Percentiles rank a stretch among this genome's conserved stretches.
These are phyloP conservation scores for Aspergillus nanangensis DNA, from an alignment of 495 filamentous ascomycete genomes.

Conservation along the genomic window DNA sequence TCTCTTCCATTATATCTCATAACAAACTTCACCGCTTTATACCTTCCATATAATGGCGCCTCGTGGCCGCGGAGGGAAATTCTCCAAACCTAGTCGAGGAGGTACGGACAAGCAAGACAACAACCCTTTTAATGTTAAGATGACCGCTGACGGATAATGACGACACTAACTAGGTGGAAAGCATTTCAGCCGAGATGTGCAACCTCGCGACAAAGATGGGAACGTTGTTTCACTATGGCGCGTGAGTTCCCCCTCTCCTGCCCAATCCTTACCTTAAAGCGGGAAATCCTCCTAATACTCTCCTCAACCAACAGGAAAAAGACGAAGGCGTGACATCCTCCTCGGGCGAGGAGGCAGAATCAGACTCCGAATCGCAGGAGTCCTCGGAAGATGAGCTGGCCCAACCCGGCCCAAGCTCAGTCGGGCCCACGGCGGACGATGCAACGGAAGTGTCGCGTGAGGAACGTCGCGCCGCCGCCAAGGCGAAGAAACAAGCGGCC, in stretches of 20 bases:
- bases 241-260: slow-evolving; percentile 35
- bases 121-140: slow-evolving; percentile 11
- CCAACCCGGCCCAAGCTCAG: slow-evolving; percentile 22
- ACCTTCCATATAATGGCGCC: slow-evolving; percentile 34
- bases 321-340: slow-evolving; percentile 38
- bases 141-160: not conserved
- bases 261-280: not conserved
- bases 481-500: slow-evolving; percentile 88
- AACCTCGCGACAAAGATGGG: slow-evolving; percentile 80
- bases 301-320: slow-evolving; percentile 34
- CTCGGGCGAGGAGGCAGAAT: slow-evolving; percentile 38
- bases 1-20: too few relatives aligned
- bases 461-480: slow-evolving; percentile 79
- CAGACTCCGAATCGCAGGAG: slow-evolving; percentile 31
- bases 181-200: slow-evolving; percentile 85
- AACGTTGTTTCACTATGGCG: slow-evolving; percentile 74
- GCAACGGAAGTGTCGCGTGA: slow-evolving; percentile 61
- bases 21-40: not conserved
- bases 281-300: not conserved
- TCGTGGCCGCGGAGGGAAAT: slow-evolving; percentile 82
- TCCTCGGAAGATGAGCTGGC: slow-evolving; percentile 36
- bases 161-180: slow-evolving; percentile 65
- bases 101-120: slow-evolving; percentile 43
- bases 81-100: slow-evolving; percentile 87
- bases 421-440: not conserved